phyloP scores from a whole-genome alignment of 176 grass and related monocot species.

The Triticum monococcum region DNA sequence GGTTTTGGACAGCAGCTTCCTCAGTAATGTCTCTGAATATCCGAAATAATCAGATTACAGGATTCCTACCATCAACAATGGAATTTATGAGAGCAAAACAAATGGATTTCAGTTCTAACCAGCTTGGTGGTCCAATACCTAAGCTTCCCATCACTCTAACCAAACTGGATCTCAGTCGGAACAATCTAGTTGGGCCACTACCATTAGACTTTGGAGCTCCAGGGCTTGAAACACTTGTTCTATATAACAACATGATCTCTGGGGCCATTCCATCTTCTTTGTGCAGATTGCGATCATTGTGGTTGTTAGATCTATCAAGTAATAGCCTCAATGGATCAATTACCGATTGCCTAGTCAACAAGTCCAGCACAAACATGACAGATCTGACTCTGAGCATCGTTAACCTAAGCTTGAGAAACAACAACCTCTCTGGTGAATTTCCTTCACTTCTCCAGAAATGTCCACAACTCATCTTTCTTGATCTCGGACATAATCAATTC shows the following conservation, averaged over 20 bases:
- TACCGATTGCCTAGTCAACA: not conserved
- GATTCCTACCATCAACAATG: not conserved
- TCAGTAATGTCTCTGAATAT: not conserved
- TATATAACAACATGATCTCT: not conserved
- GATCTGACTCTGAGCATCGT: not conserved
- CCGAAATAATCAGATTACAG: not conserved
- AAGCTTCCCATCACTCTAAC: not conserved
- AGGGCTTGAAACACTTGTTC: not conserved
- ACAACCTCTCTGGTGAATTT: not conserved
- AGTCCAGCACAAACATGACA: not conserved
- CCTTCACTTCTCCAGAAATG: not conserved
- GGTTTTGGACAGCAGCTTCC: not conserved
- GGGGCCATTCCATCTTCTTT: not conserved
- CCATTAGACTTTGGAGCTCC: not conserved
- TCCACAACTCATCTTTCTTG: not conserved
- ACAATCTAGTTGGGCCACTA: not conserved
- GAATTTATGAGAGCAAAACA: not conserved
- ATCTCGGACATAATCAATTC: not conserved
- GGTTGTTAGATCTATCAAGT: not conserved
- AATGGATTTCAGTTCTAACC: not conserved
- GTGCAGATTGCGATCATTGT: not conserved
- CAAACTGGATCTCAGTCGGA: not conserved
- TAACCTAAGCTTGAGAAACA: not conserved
- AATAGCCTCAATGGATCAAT: conserved; percentile 4
- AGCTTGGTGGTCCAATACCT: not conserved